phyloP scores from a whole-genome alignment of 2,329 filamentous ascomycete genomes.

The Xylariomycetidae sp. region DNA sequence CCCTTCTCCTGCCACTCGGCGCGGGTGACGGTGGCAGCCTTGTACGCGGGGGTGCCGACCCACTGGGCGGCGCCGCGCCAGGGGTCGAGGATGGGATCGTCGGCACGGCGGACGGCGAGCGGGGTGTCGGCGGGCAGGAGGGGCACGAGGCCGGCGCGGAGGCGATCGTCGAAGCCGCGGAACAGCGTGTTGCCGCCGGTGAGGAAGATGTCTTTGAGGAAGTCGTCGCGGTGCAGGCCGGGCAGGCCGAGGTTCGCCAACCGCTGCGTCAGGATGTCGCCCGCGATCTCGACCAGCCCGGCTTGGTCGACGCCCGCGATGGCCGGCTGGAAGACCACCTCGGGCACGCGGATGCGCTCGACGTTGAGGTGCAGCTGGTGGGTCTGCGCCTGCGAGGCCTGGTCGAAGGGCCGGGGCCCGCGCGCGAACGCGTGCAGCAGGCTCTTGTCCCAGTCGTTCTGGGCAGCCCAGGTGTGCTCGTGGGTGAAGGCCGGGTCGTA shows the following conservation, averaged over 20 bases:
- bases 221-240: constrained; percentile 52
- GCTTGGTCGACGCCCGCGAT: constrained; percentile 93
- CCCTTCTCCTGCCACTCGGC: constrained; percentile 92
- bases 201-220: constrained; percentile 83
- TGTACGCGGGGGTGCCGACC: constrained; percentile 58
- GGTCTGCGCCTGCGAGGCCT: constrained; percentile 69
- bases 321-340: constrained; percentile 86
- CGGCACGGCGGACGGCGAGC: constrained; percentile 66
- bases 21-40: constrained; percentile 61
- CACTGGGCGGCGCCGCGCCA: constrained; percentile 91
- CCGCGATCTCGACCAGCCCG: constrained; percentile 84
- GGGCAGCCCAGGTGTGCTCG: constrained; percentile 84
- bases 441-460: constrained; percentile 91
- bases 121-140: constrained; percentile 64
- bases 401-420: constrained; percentile 80
- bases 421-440: constrained; percentile 85
- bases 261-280: constrained; percentile 82
- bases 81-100: constrained; percentile 75
- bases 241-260: constrained; percentile 49
- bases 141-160: constrained; percentile 65
- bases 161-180: constrained; percentile 75
- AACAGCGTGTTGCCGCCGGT: constrained; percentile 93
- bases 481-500: constrained; percentile 88
- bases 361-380: constrained; percentile 95
- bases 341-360: constrained; percentile 87